Conservation (phyloP, 2,329 filamentous ascomycete species). For the Phyllosticta ampelicida region DNA sequence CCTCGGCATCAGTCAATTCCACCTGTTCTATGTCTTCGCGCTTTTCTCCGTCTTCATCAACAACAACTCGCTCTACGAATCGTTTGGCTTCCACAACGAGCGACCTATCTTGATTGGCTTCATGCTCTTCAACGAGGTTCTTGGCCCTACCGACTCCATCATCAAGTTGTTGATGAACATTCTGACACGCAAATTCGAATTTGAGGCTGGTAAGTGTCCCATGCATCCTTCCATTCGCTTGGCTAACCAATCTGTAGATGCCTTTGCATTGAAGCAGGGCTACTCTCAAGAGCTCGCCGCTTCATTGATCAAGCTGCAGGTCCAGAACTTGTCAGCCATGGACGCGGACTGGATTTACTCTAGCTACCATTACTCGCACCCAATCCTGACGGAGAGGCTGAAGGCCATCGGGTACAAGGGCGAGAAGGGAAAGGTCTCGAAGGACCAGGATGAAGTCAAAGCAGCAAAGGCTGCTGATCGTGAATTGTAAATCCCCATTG, state of each 20-base stretch:
- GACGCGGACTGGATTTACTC: constrained; percentile 98
- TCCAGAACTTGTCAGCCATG: constrained; percentile 97
- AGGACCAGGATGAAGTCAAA: constrained; percentile 45
- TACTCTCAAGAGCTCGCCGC: constrained; percentile 73
- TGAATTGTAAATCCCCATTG: constrained; percentile 48
- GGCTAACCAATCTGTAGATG: constrained; percentile 43
- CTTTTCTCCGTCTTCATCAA: constrained; percentile 97
- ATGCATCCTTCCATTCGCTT: constrained; percentile 10
- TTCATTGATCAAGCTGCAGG: constrained; percentile 92
- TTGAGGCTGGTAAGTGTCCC: constrained; percentile 59
- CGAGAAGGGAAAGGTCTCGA: constrained; percentile 40
- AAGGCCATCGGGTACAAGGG: constrained; percentile 84
- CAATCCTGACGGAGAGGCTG: constrained; percentile 85
- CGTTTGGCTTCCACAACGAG: constrained; percentile 77
- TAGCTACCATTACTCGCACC: constrained; percentile 97
- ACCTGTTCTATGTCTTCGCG: constrained; percentile 93
- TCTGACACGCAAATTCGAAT: constrained; percentile 88
- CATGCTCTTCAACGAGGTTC: constrained; percentile 92
- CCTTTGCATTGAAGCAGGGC: constrained; percentile 74
- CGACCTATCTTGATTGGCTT: constrained; percentile 95
- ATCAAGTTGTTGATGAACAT: constrained; percentile 96
- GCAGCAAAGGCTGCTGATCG: constrained; percentile 62
- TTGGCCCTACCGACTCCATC: constrained; percentile 86
- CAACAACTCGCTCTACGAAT: constrained; percentile 80
- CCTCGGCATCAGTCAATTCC: constrained; percentile 69